Evolutionary conservation across 2,329 filamentous ascomycete species (phyloP).

Genomic region (Byssochlamys sp.): DNA sequence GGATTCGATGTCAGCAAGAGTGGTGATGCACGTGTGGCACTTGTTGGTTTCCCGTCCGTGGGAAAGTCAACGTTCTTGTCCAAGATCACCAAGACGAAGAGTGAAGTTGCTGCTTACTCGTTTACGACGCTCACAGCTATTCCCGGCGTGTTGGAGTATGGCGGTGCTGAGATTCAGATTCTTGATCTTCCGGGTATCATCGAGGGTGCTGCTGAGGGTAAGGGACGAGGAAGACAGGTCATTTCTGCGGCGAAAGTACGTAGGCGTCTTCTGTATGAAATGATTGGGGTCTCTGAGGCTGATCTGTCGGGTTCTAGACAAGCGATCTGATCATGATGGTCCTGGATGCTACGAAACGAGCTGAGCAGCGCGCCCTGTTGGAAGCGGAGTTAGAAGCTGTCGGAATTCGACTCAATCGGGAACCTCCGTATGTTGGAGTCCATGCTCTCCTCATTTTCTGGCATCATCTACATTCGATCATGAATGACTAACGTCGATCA

Average conservation of each 20-base stretch:
- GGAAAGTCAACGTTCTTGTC: conserved; percentile 98
- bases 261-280: neutral
- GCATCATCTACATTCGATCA: neutral
- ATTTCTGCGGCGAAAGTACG: conserved; percentile 81
- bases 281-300: neutral
- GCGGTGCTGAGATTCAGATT: conserved; percentile 93
- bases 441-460: neutral
- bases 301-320: conserved; percentile 42
- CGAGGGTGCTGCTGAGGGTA: conserved; percentile 89
- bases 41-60: conserved; percentile 97
- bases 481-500: conserved; percentile 23
- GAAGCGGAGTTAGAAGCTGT: conserved; percentile 92
- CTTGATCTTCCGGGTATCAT: conserved; percentile 97
- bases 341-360: conserved; percentile 89
- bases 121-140: conserved; percentile 98
- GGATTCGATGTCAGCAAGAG: conserved; percentile 91
- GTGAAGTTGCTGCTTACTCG: conserved; percentile 87
- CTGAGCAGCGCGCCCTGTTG: conserved; percentile 78
- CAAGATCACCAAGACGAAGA: conserved; percentile 96
- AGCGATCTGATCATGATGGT: conserved; percentile 96
- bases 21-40: conserved; percentile 88
- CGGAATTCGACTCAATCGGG: conserved; percentile 82
- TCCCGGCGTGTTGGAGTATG: conserved; percentile 92
- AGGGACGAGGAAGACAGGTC: conserved; percentile 88
- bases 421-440: conserved; percentile 61